Base-by-base conservation (phyloP, 1,284 basidiomycete species). In the Phellopilus nigrolimitatus region DNA sequence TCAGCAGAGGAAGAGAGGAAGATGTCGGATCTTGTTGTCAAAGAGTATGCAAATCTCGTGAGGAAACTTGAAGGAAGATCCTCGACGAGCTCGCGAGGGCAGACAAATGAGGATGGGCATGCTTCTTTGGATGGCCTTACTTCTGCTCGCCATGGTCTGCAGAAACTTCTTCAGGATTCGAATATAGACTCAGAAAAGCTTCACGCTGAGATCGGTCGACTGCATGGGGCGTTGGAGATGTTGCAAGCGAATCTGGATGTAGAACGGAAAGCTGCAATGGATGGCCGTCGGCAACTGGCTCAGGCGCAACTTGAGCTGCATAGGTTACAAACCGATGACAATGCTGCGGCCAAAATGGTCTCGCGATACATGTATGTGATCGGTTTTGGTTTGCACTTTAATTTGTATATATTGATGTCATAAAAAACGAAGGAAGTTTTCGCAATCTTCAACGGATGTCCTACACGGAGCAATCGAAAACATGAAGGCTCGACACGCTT, bases 331-430 rank as follows among this genome's bases (percentile, higher is more conserved):
- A 66, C 81, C n/a, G 87, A 92, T 55, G 89, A 93, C 56, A 78
- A 74, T 10, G 79, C 82, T 1, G 89, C 91, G 1, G 82, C 86
- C 9, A 88, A 84, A 61, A 90, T 93, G 74, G 90, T 93, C 25
- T 84, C 90, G 49, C 78, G 89, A 42, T 94, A 94, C 66, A 94
- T 93, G 91, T 89, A 60, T 51, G 78, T 69, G 34, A 2, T 44
- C 10, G 13, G 12, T 24, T n/a, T 38, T 36, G 17, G 4, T 50
- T 19, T 42, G 34, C 15, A 39, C 15, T 41, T 33, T 15, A 60
- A 40, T n/a, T 40, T 45, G 27, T 49, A 42, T 51, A n/a, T 33
- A 50, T 37, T 45, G 40, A 30, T 34, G 19, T 46, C 42, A n/a
- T 19, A 24, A 48, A 8, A n/a, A n/a, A 31, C 22, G 4, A 56